Evolutionary conservation across 495 filamentous ascomycete species (phyloP), one percentile per base, ranked within the genome.

Genomic region (Aspergillus ostianus): DNA sequence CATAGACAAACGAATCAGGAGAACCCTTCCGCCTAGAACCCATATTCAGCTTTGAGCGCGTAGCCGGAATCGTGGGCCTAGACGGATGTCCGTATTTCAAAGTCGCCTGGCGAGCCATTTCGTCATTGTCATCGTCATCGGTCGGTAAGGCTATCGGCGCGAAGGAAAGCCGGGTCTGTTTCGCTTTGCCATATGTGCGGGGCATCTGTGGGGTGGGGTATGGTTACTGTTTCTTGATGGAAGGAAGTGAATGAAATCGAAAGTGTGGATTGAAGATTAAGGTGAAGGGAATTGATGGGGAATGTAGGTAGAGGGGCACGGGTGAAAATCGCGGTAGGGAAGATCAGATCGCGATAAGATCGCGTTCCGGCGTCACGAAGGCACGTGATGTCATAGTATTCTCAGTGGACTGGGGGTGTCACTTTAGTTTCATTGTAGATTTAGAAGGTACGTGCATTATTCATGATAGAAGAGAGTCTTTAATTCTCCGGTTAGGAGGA

Each of bases 161-260:
- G 56, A 81, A 82, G 23, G 75, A 62, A 48, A 82, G 77, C 53
- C 77, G 77, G 48, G 80, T 77, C 66, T 81, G 78, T 64, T 79
- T 80, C 58, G 69, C 67, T 59, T 77, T 79, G 20, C 63, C 62
- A 15, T 70, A 64, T 55, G 67, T 73, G 69, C 75, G 72, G 65
- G 75, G 69, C 77, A 80, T 80, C 30, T 32, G 12, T 45, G 58
- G 53, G 57, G 51, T 59, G 57, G 23, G 27, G 29, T 20, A 2
- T 18, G 44, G 10, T 13, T 10, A 20, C 9, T 6, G 18, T 1
- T 13, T 20, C n/a, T 17, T 30, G 13, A 29, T 27, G 10, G 6
- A 2, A 36, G 4, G 32, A 36, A 36, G 29, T 29, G 20, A 4
- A 30, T 30, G 9, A 51, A 15, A n/a, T 17, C n/a, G 30, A 51